Conservation (phyloP, 2,329 filamentous ascomycete genomes). For the Aspergillus quadricinctus region DNA sequence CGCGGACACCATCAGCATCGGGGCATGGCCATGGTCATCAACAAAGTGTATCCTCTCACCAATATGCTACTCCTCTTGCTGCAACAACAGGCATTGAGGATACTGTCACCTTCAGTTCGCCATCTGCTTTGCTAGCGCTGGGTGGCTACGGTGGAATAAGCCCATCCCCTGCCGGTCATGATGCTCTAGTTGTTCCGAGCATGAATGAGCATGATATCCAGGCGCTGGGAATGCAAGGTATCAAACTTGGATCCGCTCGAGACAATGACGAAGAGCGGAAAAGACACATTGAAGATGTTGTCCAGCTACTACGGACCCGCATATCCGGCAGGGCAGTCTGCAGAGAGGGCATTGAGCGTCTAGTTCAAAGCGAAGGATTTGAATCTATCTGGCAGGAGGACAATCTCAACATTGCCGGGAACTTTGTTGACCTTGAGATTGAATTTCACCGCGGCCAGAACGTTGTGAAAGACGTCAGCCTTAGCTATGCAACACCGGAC, state of each 20-base stretch:
- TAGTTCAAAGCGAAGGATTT: slow-evolving; percentile 42
- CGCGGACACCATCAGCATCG: slow-evolving; percentile 41
- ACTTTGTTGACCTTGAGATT: slow-evolving; percentile 45
- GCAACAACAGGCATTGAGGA: slow-evolving; percentile 37
- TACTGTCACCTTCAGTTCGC: slow-evolving; percentile 41
- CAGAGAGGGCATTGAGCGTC: slow-evolving; percentile 40
- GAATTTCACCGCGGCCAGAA: slow-evolving; percentile 40
- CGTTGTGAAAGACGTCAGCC: slow-evolving; percentile 39
- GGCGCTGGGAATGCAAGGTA: slow-evolving; percentile 34
- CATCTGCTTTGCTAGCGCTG: slow-evolving; percentile 43
- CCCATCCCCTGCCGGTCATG: slow-evolving; percentile 36
- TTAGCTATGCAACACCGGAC: slow-evolving; percentile 41
- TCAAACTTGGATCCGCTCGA: slow-evolving; percentile 33
- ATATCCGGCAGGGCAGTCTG: slow-evolving; percentile 42
- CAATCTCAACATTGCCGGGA: slow-evolving; percentile 43
- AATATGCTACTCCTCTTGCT: slow-evolving; percentile 42
- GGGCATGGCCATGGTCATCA: slow-evolving; percentile 33
- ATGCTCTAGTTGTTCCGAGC: slow-evolving; percentile 30
- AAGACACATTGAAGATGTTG: slow-evolving; percentile 39
- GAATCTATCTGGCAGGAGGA: slow-evolving; percentile 46
- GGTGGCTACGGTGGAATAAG: slow-evolving; percentile 40
- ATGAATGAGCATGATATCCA: slow-evolving; percentile 40
- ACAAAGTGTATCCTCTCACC: slow-evolving; percentile 35
- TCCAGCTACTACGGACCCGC: slow-evolving; percentile 36
- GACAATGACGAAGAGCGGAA: slow-evolving; percentile 41